phyloP scores from a whole-genome alignment of 2,329 filamentous ascomycete genomes.

The Pseudocercospora musae region DNA sequence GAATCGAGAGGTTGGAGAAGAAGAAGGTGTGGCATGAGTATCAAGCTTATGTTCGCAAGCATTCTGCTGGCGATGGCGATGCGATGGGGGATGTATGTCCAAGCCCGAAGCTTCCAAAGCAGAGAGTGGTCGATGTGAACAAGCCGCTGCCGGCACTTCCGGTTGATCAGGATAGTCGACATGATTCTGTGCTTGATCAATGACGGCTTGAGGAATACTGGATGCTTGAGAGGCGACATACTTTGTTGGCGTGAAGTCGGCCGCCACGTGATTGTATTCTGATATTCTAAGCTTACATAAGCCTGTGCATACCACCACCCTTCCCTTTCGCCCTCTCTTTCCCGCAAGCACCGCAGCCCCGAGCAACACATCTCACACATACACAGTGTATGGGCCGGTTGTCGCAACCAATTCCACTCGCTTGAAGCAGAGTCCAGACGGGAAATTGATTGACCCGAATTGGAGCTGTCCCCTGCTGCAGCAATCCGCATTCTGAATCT shows the following conservation, averaged over 20 bases:
- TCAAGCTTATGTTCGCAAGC: neutral
- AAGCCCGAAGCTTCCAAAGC: neutral
- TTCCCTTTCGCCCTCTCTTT: neutral
- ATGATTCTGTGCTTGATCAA: neutral
- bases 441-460: neutral
- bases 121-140: neutral
- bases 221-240: neutral
- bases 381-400: neutral
- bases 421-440: neutral
- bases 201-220: neutral
- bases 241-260: no score
- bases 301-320: no score
- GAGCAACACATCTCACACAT: neutral
- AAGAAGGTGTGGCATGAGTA: neutral
- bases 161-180: neutral
- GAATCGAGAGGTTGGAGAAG: neutral
- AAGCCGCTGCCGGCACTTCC: neutral
- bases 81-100: neutral
- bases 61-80: neutral
- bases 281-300: no score
- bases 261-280: no score
- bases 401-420: neutral
- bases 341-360: neutral
- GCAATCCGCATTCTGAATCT: neutral
- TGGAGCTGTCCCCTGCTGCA: neutral